Evolutionary conservation across 2,329 filamentous ascomycete genomes (phyloP).

Genomic region (Myrmaecium sp.): DNA sequence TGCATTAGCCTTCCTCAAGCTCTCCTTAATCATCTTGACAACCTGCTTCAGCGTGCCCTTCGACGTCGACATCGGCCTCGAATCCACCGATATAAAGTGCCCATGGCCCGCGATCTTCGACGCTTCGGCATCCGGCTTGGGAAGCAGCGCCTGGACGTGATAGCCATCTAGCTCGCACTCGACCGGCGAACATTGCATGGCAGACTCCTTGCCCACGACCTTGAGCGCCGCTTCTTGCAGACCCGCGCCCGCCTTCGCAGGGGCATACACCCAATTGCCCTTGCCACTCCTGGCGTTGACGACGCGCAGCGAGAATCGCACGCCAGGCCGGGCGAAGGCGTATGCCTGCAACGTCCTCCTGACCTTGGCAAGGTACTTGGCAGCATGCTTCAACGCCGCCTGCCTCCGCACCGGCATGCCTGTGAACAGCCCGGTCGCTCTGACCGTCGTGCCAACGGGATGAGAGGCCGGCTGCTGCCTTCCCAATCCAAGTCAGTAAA

Average conservation of each 20-base stretch:
- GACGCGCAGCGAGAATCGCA: slow-evolving; percentile 45
- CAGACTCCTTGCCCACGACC: slow-evolving; percentile 40
- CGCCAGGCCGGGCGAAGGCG: slow-evolving; percentile 45
- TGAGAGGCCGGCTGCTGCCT: slow-evolving; percentile 32
- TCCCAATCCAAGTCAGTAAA: slow-evolving; percentile 7
- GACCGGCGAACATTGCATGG: slow-evolving; percentile 35
- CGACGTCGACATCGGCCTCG: slow-evolving; percentile 41
- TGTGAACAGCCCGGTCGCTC: slow-evolving; percentile 41
- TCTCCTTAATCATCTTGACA: slow-evolving; percentile 33
- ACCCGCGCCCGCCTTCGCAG: slow-evolving; percentile 29
- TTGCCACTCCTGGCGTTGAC: slow-evolving; percentile 34
- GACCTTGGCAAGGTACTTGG: slow-evolving; percentile 40
- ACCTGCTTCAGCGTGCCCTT: slow-evolving; percentile 45
- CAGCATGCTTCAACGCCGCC: slow-evolving; percentile 37
- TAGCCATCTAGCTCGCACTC: slow-evolving; percentile 23
- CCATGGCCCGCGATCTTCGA: slow-evolving; percentile 24
- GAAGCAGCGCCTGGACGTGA: slow-evolving; percentile 40
- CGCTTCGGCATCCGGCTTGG: slow-evolving; percentile 29
- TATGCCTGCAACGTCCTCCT: slow-evolving; percentile 46
- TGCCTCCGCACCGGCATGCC: slow-evolving; percentile 47
- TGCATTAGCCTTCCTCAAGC: slow-evolving; percentile 18
- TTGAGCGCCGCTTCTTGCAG: slow-evolving; percentile 44
- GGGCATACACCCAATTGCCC: slow-evolving; percentile 45
- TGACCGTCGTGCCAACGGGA: slow-evolving; percentile 53
- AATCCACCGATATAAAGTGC: slow-evolving; percentile 51